Evolutionary conservation across 2,329 filamentous ascomycete genomes (phyloP).

Genomic region (Monosporascus ibericus): DNA sequence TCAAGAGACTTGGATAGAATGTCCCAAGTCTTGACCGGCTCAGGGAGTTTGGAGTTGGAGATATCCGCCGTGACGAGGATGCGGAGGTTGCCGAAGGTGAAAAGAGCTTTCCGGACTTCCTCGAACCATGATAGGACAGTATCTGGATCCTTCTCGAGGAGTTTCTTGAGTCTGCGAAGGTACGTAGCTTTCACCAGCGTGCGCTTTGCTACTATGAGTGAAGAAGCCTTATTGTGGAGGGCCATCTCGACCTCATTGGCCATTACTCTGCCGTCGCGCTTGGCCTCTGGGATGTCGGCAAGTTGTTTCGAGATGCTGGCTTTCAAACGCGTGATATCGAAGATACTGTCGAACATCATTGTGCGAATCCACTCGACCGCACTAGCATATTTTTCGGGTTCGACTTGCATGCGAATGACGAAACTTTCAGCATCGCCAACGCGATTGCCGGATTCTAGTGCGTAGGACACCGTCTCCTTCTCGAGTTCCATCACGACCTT

Average conservation of each 20-base stretch:
- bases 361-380: constrained; percentile 80
- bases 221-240: constrained; percentile 72
- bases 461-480: constrained; percentile 82
- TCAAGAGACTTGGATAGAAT: constrained; percentile 49
- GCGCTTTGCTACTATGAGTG: constrained; percentile 69
- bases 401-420: constrained; percentile 75
- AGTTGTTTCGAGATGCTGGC: constrained; percentile 72
- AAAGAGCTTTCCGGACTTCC: constrained; percentile 66
- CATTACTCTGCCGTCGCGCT: constrained; percentile 74
- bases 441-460: constrained; percentile 59
- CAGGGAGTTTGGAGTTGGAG: constrained; percentile 53
- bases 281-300: constrained; percentile 85
- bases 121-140: constrained; percentile 73
- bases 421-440: constrained; percentile 78
- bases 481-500: constrained; percentile 88
- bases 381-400: constrained; percentile 78
- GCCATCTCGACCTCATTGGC: constrained; percentile 63
- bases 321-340: constrained; percentile 63
- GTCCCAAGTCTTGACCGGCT: constrained; percentile 78
- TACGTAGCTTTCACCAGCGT: constrained; percentile 85
- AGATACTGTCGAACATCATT: constrained; percentile 82
- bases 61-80: constrained; percentile 79
- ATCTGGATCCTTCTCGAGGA: constrained; percentile 70
- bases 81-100: constrained; percentile 80
- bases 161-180: constrained; percentile 75